Base-by-base conservation (phyloP, 257 asterid genomes). In the Fraxinus anomala region DNA sequence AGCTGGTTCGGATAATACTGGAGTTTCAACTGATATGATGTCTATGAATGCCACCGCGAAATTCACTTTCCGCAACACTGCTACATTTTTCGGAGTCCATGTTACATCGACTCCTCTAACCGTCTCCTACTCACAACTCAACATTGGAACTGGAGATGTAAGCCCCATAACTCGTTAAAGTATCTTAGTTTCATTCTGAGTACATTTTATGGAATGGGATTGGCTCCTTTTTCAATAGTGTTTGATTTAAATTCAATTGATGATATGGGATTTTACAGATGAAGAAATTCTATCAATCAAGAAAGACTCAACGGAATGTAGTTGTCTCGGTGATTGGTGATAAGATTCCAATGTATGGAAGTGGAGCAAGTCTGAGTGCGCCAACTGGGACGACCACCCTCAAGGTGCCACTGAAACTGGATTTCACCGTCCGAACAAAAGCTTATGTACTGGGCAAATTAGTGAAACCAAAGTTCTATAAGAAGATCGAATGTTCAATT, bases 11-110 rank as follows among this genome's bases (percentile, higher is more conserved):
- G 96, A 92, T 76, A 37, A 56, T 23, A 78, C 86, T 0, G 92
- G 96, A 44, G 97, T 92, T 12, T 81, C 92, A 1, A 92, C 96
- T 0, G 94, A 89, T 78, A 92, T 91, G 97, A 89, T 91, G 44
- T 86, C 96, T 21, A 47, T 81, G 78, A 92, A 92, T 76, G 79
- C 95, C 34, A 92, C 96, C 0, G 76, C 91, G 61, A 84, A 83
- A 81, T 86, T 91, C 77, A 85, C 73, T 74, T 88, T 83, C 80
- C 88, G 84, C 0, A 91, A 92, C 80, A 92, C 87, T 8, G 97
- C 88, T 12, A 81, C 93, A 23, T 92, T 92, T 75, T 89, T 91
- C 33, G 95, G 96, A 6, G 92, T 92, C 47, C 97, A 90, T 56
- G 96, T 88, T 23, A 56, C 89, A 3, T 87, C 97, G 21, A 84